Conservation (phyloP, 2,329 filamentous ascomycete species). For the Aspergillus proliferans region DNA sequence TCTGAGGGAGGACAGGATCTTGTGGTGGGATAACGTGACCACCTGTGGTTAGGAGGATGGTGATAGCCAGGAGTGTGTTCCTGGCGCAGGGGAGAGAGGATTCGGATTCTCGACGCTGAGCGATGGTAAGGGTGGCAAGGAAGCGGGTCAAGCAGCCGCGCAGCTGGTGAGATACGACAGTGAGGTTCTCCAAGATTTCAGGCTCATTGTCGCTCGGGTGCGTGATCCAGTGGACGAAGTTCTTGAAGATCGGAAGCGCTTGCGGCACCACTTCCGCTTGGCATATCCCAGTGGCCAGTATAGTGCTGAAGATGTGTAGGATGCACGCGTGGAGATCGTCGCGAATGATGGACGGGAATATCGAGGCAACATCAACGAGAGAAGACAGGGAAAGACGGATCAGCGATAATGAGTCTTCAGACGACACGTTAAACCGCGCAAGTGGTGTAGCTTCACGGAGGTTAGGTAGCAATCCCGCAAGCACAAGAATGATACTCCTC, state of each 20-base stretch:
- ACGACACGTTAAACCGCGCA: conserved; percentile 68
- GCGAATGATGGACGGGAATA: conserved; percentile 94
- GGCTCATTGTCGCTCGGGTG: conserved; percentile 16
- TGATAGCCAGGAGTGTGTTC: conserved; percentile 81
- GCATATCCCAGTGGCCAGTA: conserved; percentile 78
- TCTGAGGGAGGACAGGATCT: conserved; percentile 68
- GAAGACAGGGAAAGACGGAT: conserved; percentile 76
- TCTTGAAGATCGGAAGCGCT: conserved; percentile 81
- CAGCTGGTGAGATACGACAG: conserved; percentile 61
- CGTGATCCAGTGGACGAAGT: conserved; percentile 75
- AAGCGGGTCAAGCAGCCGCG: conserved; percentile 78
- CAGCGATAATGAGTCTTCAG: conserved; percentile 74
- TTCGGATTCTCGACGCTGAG: conserved; percentile 52
- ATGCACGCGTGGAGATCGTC: conserved; percentile 95
- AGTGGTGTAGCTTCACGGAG: conserved; percentile 48
- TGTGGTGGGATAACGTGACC: conserved; percentile 65
- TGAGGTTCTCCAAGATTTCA: conserved; percentile 28
- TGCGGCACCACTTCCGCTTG: conserved; percentile 86
- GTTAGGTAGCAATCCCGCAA: conserved; percentile 81
- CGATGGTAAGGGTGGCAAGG: conserved; percentile 58
- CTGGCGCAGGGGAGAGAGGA: conserved; percentile 83
- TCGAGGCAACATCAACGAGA: conserved; percentile 86
- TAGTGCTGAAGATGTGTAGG: conserved; percentile 91
- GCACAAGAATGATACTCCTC: conserved; percentile 86
- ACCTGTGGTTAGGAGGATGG: conserved; percentile 79